Conservation (phyloP, 177 flowering plant genomes). For the Vitis hybrid region DNA sequence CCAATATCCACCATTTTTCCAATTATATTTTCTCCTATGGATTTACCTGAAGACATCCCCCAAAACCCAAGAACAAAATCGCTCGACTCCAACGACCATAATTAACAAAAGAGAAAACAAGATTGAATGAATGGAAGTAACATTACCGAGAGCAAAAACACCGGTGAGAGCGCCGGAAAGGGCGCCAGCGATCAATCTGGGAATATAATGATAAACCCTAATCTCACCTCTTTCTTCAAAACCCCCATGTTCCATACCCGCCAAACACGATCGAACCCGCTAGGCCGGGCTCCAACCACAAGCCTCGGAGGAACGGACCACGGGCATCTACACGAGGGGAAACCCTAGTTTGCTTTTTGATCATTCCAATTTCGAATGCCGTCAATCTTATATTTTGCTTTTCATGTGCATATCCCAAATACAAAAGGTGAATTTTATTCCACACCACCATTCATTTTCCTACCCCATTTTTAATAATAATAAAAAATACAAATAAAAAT, state of each 20-base stretch:
- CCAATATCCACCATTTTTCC: no score
- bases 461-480: no score
- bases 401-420: no score
- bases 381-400: no score
- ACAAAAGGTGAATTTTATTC: no score
- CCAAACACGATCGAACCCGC: neutral
- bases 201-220: conserved; percentile 21
- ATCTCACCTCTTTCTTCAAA: conserved; percentile 7
- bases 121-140: neutral
- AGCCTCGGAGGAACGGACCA: conserved; percentile 4
- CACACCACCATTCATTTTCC: no score
- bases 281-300: neutral
- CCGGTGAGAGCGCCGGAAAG: conserved; percentile 45
- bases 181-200: conserved; percentile 29
- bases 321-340: no score
- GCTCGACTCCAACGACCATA: neutral
- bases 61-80: neutral
- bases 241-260: conserved; percentile 14
- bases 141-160: conserved; percentile 42
- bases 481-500: no score
- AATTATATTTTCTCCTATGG: no score
- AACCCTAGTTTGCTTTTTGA: no score
- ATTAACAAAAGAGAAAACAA: neutral
- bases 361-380: no score
- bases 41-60: no score